Evolutionary conservation across 2,329 filamentous ascomycete species (phyloP).

Genomic region (Epichloe hybrida): DNA sequence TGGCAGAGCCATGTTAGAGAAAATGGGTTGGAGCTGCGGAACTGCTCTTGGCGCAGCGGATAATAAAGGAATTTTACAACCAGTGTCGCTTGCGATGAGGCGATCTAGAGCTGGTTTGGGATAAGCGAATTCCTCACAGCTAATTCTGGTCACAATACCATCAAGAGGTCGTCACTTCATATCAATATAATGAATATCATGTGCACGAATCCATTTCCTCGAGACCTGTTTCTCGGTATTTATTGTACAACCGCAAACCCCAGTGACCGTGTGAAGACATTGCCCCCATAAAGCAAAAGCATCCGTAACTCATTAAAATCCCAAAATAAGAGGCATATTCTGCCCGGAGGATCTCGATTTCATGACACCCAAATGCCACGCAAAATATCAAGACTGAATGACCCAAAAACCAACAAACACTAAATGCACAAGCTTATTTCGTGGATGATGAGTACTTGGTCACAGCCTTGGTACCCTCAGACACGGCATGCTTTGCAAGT

Average conservation of each 20-base stretch:
- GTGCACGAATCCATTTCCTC: slow-evolving; percentile 49
- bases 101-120: slow-evolving; percentile 73
- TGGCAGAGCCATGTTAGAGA: slow-evolving; percentile 78
- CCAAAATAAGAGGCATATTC: slow-evolving; percentile 22
- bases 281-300: slow-evolving; percentile 52
- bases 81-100: slow-evolving; percentile 79
- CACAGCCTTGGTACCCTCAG: slow-evolving; percentile 98
- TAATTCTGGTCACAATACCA: neutral
- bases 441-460: slow-evolving; percentile 99
- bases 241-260: slow-evolving; percentile 65
- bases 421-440: slow-evolving; percentile 59
- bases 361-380: slow-evolving; percentile 47
- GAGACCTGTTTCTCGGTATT: slow-evolving; percentile 49
- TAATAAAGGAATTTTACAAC: slow-evolving; percentile 79
- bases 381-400: slow-evolving; percentile 37
- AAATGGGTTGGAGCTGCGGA: slow-evolving; percentile 91
- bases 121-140: slow-evolving; percentile 14
- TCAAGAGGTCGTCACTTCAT: neutral
- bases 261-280: slow-evolving; percentile 56
- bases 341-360: slow-evolving; percentile 34
- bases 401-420: slow-evolving; percentile 38
- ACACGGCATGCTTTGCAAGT: slow-evolving; percentile 98
- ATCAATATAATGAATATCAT: slow-evolving; percentile 24
- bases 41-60: slow-evolving; percentile 69
- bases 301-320: slow-evolving; percentile 65